phyloP scores from a whole-genome alignment of 1,284 basidiomycete genomes.

The Cutaneotrichosporon sp. region DNA sequence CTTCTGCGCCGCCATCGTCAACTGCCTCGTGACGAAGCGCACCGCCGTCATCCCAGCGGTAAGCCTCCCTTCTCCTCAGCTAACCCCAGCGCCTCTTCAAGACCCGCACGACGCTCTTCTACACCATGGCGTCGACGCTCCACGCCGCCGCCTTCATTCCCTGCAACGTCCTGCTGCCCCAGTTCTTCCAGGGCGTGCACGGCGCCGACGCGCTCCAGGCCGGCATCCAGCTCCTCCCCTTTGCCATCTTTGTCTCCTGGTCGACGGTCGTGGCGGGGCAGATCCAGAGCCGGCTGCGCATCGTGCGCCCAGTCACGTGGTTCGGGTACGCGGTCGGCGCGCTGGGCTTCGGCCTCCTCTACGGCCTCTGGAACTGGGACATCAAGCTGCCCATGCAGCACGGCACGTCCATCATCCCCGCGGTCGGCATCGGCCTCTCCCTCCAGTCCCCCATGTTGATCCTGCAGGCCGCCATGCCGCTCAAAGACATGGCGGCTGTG shows the following conservation, averaged over 20 bases:
- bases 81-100: slow-evolving; percentile 34
- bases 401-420: slow-evolving; percentile 32
- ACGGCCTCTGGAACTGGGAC: slow-evolving; percentile 29
- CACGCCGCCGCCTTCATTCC: slow-evolving; percentile 41
- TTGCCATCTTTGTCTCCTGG: slow-evolving; percentile 28
- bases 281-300: slow-evolving; percentile 36
- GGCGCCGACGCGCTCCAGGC: slow-evolving; percentile 30
- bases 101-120: slow-evolving; percentile 47
- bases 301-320: slow-evolving; percentile 47
- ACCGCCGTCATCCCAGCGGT: slow-evolving; percentile 67
- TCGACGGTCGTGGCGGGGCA: slow-evolving; percentile 37
- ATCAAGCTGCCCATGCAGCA: slow-evolving; percentile 30
- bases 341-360: slow-evolving; percentile 38
- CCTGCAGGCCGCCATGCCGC: slow-evolving; percentile 50
- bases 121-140: slow-evolving; percentile 38
- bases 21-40: slow-evolving; percentile 70
- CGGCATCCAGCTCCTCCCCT: slow-evolving; percentile 38
- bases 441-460: slow-evolving; percentile 42
- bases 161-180: slow-evolving; percentile 39
- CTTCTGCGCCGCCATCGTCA: slow-evolving; percentile 62
- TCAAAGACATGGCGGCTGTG: slow-evolving; percentile 50
- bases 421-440: slow-evolving; percentile 34
- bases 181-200: slow-evolving; percentile 48
- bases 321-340: slow-evolving; percentile 37
- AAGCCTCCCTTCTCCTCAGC: slow-evolving; percentile 7